Evolutionary conservation across 257 asterid species (phyloP), one percentile per base, ranked within the genome.

Genomic region (Lantana camara): DNA sequence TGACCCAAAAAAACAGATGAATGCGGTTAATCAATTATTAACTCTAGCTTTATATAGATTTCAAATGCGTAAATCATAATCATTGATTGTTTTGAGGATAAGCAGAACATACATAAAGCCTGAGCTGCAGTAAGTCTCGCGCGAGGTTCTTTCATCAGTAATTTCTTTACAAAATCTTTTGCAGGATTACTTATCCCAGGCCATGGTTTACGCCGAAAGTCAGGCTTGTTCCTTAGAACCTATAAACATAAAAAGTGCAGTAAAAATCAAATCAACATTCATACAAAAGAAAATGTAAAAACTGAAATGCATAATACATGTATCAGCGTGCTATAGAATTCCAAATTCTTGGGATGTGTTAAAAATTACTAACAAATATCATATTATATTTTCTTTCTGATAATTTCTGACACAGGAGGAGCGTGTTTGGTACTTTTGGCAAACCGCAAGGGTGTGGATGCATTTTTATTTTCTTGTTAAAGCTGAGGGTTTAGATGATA

Each of bases 51-150:
- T 27, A 27, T 2, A 27, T 2, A 2, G 2, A 16, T 46, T 47
- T 49, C 5, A 5, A n/a, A 13, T 49, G 12, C 49, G n/a, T n/a
- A n/a, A n/a, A n/a, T n/a, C n/a, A 46, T 45, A 45, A 27, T 14
- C 20, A 46, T 10, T 53, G 46, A 66, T 54, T 62, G 11, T 53
- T 29, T n/a, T 21, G 45, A 67, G 68, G 59, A n/a, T 40, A 23
- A 8, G 66, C 41, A 57, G 63, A 24, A 68, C 96, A 56, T 94
- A 94, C 99, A 94, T 24, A 94, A 70, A 55, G 99, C 96, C 80
- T 94, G 99, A 13, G 99, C 96, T 11, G 99, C 97, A 35, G 99
- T 94, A 73, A 90, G 97, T 79, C 99, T 80, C 67, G 96, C 96
- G 20, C 84, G 96, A 52, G 97, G 97, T 76, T 94, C 95, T 73